Evolutionary conservation across 169 alveolate species (phyloP).

Genomic region (Cryptosporidium viatorum): DNA sequence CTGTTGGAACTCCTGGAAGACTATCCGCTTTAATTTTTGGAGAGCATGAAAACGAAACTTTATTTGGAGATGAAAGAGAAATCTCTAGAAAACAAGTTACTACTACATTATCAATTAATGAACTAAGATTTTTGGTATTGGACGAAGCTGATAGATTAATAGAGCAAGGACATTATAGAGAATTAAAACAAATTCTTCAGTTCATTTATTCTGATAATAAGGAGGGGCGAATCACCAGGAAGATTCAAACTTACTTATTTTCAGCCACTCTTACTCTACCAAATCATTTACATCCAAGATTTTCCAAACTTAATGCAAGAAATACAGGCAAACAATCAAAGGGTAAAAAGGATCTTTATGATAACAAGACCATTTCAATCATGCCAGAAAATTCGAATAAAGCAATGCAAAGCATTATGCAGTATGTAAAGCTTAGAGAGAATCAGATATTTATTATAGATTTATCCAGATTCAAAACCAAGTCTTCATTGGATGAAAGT

Average conservation of each 20-base stretch:
- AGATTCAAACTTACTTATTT: conserved; percentile 70
- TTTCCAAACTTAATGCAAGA: conserved; percentile 26
- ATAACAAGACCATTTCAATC: background rate
- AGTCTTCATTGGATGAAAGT: background rate
- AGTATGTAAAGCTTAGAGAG: conserved; percentile 52
- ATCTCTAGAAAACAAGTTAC: conserved; percentile 46
- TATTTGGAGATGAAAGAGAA: background rate
- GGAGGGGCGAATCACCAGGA: background rate
- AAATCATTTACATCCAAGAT: conserved; percentile 60
- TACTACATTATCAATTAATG: conserved; percentile 43
- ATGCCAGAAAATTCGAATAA: conserved; percentile 31
- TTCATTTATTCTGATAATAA: conserved; percentile 75
- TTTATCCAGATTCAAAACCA: conserved; percentile 52
- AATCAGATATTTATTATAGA: conserved; percentile 44
- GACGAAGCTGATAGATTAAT: conserved; percentile 92
- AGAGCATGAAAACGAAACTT: conserved; percentile 50
- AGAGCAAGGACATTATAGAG: conserved; percentile 83
- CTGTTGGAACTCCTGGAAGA: conserved; percentile 84
- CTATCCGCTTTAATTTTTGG: conserved; percentile 76
- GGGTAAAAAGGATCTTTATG: background rate
- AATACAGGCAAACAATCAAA: conserved; percentile 14
- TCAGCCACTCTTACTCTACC: conserved; percentile 49
- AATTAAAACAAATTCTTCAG: conserved; percentile 81
- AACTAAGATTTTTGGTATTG: conserved; percentile 80
- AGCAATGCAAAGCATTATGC: conserved; percentile 72